A percentile compares a stretch with the other conserved stretches of the same genome.
Conservation (phyloP, 768 basidiomycete genomes). For the Suillus discolor region DNA sequence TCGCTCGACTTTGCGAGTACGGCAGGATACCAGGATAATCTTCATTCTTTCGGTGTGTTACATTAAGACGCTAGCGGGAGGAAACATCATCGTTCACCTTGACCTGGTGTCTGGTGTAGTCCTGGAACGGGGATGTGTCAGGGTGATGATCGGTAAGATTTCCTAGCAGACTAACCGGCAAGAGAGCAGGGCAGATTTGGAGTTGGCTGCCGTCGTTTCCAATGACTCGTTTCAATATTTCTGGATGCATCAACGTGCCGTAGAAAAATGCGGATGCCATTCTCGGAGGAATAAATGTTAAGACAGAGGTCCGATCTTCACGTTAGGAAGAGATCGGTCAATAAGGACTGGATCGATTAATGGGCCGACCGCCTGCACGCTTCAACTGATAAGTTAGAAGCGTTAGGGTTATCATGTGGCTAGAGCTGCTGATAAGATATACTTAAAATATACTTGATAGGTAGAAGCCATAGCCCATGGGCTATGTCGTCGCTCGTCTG, state of each 20-base stretch:
- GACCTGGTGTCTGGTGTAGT: slow-evolving; percentile 81
- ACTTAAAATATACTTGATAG: not conserved
- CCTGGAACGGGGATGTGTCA: slow-evolving; percentile 40
- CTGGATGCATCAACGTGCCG: slow-evolving; percentile 89
- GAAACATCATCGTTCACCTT: slow-evolving; percentile 42
- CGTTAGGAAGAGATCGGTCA: not conserved
- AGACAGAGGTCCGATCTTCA: not conserved
- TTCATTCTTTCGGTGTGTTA: slow-evolving; percentile 41
- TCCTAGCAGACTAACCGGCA: slow-evolving; percentile 53
- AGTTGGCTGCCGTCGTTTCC: slow-evolving; percentile 65
- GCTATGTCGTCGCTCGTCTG: too few relatives aligned
- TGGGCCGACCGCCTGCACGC: not conserved
- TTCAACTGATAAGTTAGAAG: slow-evolving; percentile 8
- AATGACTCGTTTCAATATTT: slow-evolving; percentile 77
- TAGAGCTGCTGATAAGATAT: not conserved
- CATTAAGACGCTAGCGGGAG: slow-evolving; percentile 8
- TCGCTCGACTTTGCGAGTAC: slow-evolving; percentile 44
- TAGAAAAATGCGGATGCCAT: slow-evolving; percentile 76
- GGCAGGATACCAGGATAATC: slow-evolving; percentile 89
- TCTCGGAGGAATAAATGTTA: not conserved
- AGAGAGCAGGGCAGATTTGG: slow-evolving; percentile 69
- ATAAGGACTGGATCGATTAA: not conserved
- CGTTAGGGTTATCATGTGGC: not conserved
- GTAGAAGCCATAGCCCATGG: not conserved
- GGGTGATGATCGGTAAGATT: not conserved